These are phyloP conservation scores for Arabidopsis lyrata DNA, from an alignment of 441 rosid genomes.

Conservation along the genomic window DNA sequence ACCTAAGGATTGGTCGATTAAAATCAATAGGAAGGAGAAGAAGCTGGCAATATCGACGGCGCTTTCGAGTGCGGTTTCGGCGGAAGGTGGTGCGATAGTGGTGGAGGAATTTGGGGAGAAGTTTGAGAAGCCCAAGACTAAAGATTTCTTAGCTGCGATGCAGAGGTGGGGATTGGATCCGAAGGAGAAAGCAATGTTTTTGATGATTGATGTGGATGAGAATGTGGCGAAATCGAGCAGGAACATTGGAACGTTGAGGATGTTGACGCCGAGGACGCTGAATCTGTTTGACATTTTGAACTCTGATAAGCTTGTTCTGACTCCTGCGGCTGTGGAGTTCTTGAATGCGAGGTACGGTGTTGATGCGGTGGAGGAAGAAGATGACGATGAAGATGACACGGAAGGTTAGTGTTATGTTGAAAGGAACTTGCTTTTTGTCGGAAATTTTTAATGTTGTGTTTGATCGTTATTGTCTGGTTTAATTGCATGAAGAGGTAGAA, in stretches of 20 bases:
- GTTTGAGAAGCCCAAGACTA: conserved; percentile 82
- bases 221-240: conserved; percentile 72
- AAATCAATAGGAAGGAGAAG: conserved; percentile 90
- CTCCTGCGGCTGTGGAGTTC: conserved; percentile 77
- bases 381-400: conserved; percentile 60
- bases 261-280: conserved; percentile 87
- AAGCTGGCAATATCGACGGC: conserved; percentile 87
- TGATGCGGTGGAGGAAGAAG: conserved; percentile 54
- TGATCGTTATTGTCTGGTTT: background rate
- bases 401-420: conserved; percentile 62
- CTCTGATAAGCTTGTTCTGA: conserved; percentile 78
- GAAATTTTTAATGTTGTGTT: background rate
- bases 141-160: conserved; percentile 82
- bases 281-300: conserved; percentile 91
- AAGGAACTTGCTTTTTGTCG: conserved; percentile 6
- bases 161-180: conserved; percentile 91
- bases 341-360: conserved; percentile 82
- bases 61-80: conserved; percentile 66
- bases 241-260: conserved; percentile 85
- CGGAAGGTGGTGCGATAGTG: conserved; percentile 63
- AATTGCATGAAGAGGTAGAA: background rate
- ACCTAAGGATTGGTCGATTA: conserved; percentile 90
- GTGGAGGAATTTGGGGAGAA: conserved; percentile 87
- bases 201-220: conserved; percentile 73
- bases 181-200: conserved; percentile 78